phyloP scores from a whole-genome alignment of 176 grass and related monocot species.

The Triticum timopheevii region DNA sequence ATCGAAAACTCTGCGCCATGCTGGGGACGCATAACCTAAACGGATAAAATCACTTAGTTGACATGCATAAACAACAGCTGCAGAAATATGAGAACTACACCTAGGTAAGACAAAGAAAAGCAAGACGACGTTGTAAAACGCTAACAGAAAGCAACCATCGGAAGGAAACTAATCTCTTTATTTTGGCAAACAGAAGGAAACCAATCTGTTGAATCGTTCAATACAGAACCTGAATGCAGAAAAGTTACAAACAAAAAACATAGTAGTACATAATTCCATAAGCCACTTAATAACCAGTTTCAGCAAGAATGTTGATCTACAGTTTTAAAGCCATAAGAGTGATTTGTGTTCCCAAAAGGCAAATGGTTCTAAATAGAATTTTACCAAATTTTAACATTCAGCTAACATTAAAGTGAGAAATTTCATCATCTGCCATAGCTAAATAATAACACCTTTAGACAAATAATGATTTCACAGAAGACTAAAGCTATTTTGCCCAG shows the following conservation, averaged over 20 bases:
- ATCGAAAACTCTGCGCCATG: slow-evolving; percentile 55
- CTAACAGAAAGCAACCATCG: background rate
- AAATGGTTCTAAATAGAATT: background rate
- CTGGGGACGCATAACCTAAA: slow-evolving; percentile 52
- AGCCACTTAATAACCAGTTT: background rate
- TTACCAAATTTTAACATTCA: background rate
- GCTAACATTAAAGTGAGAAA: background rate
- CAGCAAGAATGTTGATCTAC: background rate
- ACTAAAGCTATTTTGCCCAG: background rate
- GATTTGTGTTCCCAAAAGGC: background rate
- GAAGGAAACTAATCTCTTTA: background rate
- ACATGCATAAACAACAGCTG: background rate
- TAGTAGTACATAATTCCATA: background rate
- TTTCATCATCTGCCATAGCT: background rate
- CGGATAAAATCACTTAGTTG: background rate
- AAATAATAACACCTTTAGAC: background rate
- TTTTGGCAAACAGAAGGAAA: too few species aligned
- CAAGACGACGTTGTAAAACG: background rate
- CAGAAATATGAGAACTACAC: background rate
- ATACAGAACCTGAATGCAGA: background rate
- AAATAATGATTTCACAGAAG: background rate
- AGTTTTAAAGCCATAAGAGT: background rate
- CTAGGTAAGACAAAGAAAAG: background rate
- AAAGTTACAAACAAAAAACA: background rate
- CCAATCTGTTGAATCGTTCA: too few species aligned